phyloP scores from a whole-genome alignment of 768 basidiomycete species.

The Boletus barrowsii region DNA sequence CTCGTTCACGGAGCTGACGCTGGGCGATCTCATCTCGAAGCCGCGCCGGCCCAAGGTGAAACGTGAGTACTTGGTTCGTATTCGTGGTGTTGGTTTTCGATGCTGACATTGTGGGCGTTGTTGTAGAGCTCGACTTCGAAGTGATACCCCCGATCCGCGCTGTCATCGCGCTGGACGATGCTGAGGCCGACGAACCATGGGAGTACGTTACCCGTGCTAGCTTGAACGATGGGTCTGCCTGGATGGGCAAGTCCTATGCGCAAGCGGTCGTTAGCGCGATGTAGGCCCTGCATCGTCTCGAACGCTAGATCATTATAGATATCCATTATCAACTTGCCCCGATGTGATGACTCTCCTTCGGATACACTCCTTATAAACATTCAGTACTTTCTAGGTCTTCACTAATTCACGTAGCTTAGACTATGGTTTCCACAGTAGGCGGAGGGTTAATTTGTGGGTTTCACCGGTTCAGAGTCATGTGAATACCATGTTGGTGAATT shows the following conservation, averaged over 20 bases:
- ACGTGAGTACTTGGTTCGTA: slow-evolving; percentile 13
- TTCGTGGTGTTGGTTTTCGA: not conserved
- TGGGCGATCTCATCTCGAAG: slow-evolving; percentile 27
- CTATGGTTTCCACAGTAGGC: slow-evolving; percentile 3
- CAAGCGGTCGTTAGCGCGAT: slow-evolving; percentile 26
- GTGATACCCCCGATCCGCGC: slow-evolving; percentile 29
- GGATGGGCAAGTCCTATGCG: slow-evolving; percentile 34
- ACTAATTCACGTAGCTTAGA: slow-evolving; percentile 16
- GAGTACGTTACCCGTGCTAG: slow-evolving; percentile 32
- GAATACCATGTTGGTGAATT: not conserved
- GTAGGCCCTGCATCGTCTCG: slow-evolving; percentile 5
- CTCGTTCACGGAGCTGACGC: slow-evolving; percentile 21
- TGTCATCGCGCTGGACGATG: slow-evolving; percentile 32
- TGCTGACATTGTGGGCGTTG: not conserved
- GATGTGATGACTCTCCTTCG: slow-evolving; percentile 20
- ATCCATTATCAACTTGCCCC: slow-evolving; percentile 4
- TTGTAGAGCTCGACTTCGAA: slow-evolving; percentile 28
- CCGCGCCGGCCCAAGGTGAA: slow-evolving; percentile 24
- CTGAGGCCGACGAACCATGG: slow-evolving; percentile 29
- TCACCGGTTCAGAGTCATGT: not conserved
- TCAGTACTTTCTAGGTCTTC: slow-evolving; percentile 1
- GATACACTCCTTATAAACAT: slow-evolving; percentile 12
- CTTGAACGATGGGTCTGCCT: slow-evolving; percentile 24
- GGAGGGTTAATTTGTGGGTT: slow-evolving; percentile 7
- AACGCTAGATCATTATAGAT: not conserved